Evolutionary conservation across 306 rosid genomes (phyloP), one percentile per base, ranked within the genome.

Genomic region (Oemleria cerasiformis): DNA sequence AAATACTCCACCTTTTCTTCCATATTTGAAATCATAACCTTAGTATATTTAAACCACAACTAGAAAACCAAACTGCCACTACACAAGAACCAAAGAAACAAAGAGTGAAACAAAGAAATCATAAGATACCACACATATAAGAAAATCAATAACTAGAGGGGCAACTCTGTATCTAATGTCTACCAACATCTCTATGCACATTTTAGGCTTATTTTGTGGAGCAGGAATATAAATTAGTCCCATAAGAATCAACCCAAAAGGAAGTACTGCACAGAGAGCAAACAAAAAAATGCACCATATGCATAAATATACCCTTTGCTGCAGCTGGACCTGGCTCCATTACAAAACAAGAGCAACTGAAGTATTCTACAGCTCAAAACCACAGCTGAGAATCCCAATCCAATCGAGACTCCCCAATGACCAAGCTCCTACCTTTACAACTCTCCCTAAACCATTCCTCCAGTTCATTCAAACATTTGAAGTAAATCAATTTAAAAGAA

Each of bases 381-480:
- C n/a, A 68, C 40, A 72, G 73, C 61, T 71, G 68, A 48, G 72
- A 68, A 69, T 47, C 75, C 74, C 79, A 66, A 63, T 63, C 67
- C 20, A n/a, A 48, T 64, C 80, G 78, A 64, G 25, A 64, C 40
- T 78, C 64, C 73, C 76, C 83, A 77, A 78, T 82, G 72, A 72
- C 84, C 40, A 76, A 56, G 51, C 56, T 72, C 73, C 75, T 80
- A 56, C 80, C 84, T 56, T 72, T 79, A 64, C 72, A 49, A 20
- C 76, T 65, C 73, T 73, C 73, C 75, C 78, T 65, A 60, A 91
- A 81, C 97, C 92, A 87, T 70, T 74, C 78, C 70, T 86, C 92
- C 49, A 91, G 83, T 71, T 79, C 96, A 72, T 44, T 82, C 77
- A 94, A 79, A 76, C 89, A 89, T 80, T 81, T 91, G 17, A 34